Evolutionary conservation across 352 stramenopile genomes (phyloP).

Genomic region (Phytophthora lateralis): DNA sequence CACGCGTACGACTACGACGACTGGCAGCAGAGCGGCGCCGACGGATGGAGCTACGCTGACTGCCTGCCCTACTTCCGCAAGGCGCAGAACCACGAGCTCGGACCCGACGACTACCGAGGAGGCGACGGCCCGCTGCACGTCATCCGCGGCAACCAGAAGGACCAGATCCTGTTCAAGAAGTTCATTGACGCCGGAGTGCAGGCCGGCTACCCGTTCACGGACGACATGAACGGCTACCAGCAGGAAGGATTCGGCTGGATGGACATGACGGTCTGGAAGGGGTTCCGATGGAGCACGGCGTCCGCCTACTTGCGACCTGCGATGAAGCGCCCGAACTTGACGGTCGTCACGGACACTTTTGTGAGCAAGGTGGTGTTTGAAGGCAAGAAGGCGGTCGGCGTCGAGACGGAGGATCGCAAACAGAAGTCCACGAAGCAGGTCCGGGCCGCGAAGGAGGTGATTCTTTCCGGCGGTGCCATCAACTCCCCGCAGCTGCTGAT

Average conservation of each 20-base stretch:
- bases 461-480: conserved; percentile 87
- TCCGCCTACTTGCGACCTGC: conserved; percentile 79
- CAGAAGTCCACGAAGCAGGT: conserved; percentile 54
- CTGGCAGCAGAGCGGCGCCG: conserved; percentile 74
- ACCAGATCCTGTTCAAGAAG: conserved; percentile 89
- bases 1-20: conserved; percentile 90
- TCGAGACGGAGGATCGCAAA: conserved; percentile 75
- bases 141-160: conserved; percentile 70
- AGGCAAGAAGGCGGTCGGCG: conserved; percentile 73
- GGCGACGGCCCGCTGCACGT: conserved; percentile 84
- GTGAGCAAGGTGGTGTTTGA: conserved; percentile 88
- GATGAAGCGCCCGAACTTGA: conserved; percentile 71
- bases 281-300: conserved; percentile 79
- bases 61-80: conserved; percentile 91
- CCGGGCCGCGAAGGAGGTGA: conserved; percentile 84
- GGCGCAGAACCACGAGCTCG: conserved; percentile 80
- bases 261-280: conserved; percentile 88
- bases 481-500: conserved; percentile 91
- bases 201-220: conserved; percentile 86
- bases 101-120: conserved; percentile 80
- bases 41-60: conserved; percentile 88
- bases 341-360: conserved; percentile 80
- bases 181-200: conserved; percentile 89
- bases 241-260: conserved; percentile 92
- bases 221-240: conserved; percentile 91